phyloP scores from a whole-genome alignment of 2,329 filamentous ascomycete species.

The Corynespora cassiicola region DNA sequence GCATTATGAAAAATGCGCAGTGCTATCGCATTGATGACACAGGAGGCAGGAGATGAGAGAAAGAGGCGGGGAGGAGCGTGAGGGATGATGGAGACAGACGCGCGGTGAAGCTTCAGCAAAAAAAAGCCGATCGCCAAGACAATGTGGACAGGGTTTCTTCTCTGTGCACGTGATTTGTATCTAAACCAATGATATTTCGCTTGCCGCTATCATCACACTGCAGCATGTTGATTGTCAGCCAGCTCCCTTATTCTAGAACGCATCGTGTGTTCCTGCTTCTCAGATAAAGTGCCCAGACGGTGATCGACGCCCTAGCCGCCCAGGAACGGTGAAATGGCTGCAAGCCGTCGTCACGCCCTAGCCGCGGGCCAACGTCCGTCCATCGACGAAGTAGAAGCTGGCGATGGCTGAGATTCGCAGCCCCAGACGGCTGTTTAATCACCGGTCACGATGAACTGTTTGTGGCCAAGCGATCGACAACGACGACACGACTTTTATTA shows the following conservation, averaged over 20 bases:
- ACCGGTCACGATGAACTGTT: too few relatives aligned
- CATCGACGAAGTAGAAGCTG: too few relatives aligned
- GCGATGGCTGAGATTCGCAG: too few relatives aligned
- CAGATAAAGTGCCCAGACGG: slow-evolving; percentile 25
- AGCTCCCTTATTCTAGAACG: slow-evolving; percentile 16
- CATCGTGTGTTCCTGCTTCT: slow-evolving; percentile 32
- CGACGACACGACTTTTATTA: slow-evolving; percentile 24
- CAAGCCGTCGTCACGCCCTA: slow-evolving; percentile 30
- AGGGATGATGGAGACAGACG: slow-evolving; percentile 18
- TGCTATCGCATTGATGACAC: slow-evolving; percentile 37
- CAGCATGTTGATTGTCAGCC: slow-evolving; percentile 19
- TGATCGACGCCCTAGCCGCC: slow-evolving; percentile 20
- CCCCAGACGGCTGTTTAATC: too few relatives aligned
- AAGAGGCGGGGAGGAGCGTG: slow-evolving; percentile 14
- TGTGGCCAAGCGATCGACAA: too few relatives aligned
- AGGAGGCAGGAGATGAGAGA: slow-evolving; percentile 12
- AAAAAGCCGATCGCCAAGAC: slow-evolving; percentile 25
- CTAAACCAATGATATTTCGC: slow-evolving; percentile 1
- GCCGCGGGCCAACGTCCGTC: too few relatives aligned
- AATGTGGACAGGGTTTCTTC: slow-evolving; percentile 4
- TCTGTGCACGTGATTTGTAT: slow-evolving; percentile 3
- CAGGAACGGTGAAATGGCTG: slow-evolving; percentile 25
- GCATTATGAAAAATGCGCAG: slow-evolving; percentile 29
- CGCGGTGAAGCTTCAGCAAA: slow-evolving; percentile 21
- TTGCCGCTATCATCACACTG: slow-evolving; percentile 6